Base-by-base conservation (phyloP, 768 basidiomycete species). In the Mycena rosella region DNA sequence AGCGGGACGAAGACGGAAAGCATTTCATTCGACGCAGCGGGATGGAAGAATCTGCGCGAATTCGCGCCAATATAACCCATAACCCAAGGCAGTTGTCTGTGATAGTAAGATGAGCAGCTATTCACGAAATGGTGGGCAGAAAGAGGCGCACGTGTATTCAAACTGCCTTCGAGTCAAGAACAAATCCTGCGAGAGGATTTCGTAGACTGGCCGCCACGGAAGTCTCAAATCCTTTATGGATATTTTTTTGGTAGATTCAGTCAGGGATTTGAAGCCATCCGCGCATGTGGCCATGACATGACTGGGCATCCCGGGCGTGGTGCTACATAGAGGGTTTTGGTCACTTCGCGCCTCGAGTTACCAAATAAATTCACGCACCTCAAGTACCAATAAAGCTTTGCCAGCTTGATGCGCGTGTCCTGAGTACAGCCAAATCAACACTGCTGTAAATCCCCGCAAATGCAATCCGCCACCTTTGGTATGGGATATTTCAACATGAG, bases 21-120 rank as follows among this genome's bases (percentile, higher is more conserved):
- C 94, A 98, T 96, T 72, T 94, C 92, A 70, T 91, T 89, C 59
- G 90, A 90, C 36, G 94, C 91, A 45, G 92, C 88, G 20, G 95
- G 95, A 72, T 96, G 95, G 79, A 96, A 96, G 84, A 96, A 96
- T 60, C 92, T 84, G 59, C 93, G 88, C 49, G 87, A 82, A 73
- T 84, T 84, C 40, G 89, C 86, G 32, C 91, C 89, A 67, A 93
- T 83, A 70, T 88, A 88, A 5, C 90, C 91, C 89, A 92, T 89
- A 72, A 88, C 91, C 87, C 88, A 92, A 20, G 91, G 87, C n/a
- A 89, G 78, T 80, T 92, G 91, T 67, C 91, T 92, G 68, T 26
- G 60, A 36, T 29, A 48, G 54, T 29, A 30, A 18, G 44, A 53
- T 66, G 48, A 51, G 36, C 13, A 40, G 48, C 53, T 48, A 45